These are phyloP conservation scores for Thelonectria rubi DNA, from an alignment of 2,329 filamentous ascomycete species.

Conservation along the genomic window DNA sequence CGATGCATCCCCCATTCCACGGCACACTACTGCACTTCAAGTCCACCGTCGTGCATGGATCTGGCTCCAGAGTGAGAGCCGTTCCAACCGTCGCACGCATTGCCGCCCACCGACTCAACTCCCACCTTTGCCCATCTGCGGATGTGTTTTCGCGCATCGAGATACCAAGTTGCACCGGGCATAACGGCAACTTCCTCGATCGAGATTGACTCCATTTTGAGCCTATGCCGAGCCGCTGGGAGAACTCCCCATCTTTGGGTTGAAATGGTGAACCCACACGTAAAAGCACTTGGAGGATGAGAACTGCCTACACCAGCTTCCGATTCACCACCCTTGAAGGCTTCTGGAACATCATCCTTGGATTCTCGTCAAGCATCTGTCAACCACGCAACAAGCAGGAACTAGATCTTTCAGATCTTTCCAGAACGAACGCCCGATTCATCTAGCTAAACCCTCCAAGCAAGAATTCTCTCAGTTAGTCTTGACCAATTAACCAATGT, in stretches of 20 bases:
- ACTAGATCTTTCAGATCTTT: background rate
- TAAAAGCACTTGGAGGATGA: background rate
- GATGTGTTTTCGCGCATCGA: background rate
- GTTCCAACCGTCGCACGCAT: background rate
- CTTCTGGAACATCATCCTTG: background rate
- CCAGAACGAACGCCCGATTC: background rate
- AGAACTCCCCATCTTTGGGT: background rate
- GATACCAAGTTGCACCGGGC: background rate
- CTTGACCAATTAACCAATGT: conserved; percentile 1
- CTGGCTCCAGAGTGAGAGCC: background rate
- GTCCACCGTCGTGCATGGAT: background rate
- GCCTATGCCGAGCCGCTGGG: background rate
- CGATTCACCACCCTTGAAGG: background rate
- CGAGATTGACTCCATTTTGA: background rate
- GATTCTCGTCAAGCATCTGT: background rate
- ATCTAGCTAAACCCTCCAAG: background rate
- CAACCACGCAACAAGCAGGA: background rate
- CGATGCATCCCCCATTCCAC: background rate
- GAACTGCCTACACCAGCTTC: background rate
- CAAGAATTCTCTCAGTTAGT: background rate
- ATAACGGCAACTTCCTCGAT: background rate
- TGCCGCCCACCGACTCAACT: background rate
- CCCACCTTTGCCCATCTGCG: conserved; percentile 12
- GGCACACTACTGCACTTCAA: background rate
- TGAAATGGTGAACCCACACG: background rate